phyloP scores from a whole-genome alignment of 1,284 basidiomycete species.

The Ceratobasidium sp. region DNA sequence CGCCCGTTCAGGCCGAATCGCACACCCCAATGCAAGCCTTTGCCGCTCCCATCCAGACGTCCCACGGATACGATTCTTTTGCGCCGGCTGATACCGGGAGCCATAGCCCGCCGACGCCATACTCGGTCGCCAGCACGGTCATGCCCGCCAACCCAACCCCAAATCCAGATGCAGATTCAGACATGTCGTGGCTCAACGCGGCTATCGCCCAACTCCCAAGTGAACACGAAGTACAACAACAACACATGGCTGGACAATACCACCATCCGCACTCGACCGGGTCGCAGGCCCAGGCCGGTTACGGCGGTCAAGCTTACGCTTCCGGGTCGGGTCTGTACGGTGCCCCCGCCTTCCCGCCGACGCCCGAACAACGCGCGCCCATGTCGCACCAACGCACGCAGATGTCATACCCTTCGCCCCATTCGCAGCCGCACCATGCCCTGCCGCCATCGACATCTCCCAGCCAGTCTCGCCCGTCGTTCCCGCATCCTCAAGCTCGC shows the following conservation, averaged over 20 bases:
- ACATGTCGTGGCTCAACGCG: slow-evolving; percentile 40
- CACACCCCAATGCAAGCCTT: slow-evolving; percentile 28
- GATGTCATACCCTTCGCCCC: slow-evolving; percentile 3
- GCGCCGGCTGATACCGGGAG: not conserved
- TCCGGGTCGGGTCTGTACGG: not conserved
- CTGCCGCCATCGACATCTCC: slow-evolving; percentile 20
- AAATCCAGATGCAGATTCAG: slow-evolving; percentile 27
- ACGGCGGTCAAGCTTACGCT: not conserved
- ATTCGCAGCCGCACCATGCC: slow-evolving; percentile 23
- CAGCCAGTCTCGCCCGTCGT: slow-evolving; percentile 28
- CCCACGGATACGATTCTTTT: slow-evolving; percentile 21
- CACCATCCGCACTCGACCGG: slow-evolving; percentile 5
- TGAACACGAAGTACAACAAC: slow-evolving; percentile 28
- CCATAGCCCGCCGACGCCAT: slow-evolving; percentile 25
- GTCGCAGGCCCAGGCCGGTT: slow-evolving; percentile 19
- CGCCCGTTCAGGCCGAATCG: slow-evolving; percentile 21
- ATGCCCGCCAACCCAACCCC: not conserved
- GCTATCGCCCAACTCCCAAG: slow-evolving; percentile 40
- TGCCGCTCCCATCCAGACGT: slow-evolving; percentile 20
- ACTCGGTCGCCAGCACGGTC: slow-evolving; percentile 26
- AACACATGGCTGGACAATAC: slow-evolving; percentile 3
- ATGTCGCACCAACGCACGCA: slow-evolving; percentile 39
- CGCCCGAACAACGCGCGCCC: slow-evolving; percentile 34
- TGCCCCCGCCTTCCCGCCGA: not conserved
- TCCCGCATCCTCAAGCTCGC: slow-evolving; percentile 31